A percentile compares a stretch with the other conserved stretches of the same genome.
These are phyloP conservation scores for Fusarium keratoplasticum DNA, from an alignment of 2,329 filamentous ascomycete genomes.

Conservation along the genomic window DNA sequence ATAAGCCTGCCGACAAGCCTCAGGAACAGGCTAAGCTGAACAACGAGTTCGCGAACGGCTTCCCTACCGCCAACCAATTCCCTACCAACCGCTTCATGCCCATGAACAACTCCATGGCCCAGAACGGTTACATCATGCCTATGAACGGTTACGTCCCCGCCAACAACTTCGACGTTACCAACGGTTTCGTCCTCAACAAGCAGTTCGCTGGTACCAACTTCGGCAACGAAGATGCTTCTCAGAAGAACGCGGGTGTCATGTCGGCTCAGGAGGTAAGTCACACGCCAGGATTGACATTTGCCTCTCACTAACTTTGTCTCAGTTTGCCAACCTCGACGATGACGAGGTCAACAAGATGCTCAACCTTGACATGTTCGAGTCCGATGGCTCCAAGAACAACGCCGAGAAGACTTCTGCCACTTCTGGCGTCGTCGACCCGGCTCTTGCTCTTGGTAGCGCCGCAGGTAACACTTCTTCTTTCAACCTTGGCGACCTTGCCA, in stretches of 20 bases:
- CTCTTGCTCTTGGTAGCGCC: not conserved
- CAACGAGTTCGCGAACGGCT: not conserved
- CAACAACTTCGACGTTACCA: not conserved
- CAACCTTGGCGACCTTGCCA: not conserved
- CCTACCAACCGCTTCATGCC: not conserved
- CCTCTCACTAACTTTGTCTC: not conserved
- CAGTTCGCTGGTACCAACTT: not conserved
- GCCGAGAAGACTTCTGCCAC: not conserved
- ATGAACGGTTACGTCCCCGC: not conserved
- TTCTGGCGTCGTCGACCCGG: not conserved
- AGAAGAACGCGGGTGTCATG: not conserved
- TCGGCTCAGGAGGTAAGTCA: not conserved
- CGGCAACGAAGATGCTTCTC: not conserved
- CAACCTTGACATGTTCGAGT: not conserved
- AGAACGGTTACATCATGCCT: not conserved
- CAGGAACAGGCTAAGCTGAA: not conserved
- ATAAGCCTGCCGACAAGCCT: not conserved
- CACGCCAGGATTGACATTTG: not conserved
- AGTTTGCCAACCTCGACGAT: not conserved
- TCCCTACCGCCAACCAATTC: not conserved
- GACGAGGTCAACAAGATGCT: not conserved
- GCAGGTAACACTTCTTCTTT: not conserved
- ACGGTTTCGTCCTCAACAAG: not conserved
- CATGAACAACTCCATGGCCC: not conserved
- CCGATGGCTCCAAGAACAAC: not conserved